These are phyloP conservation scores for Fusarium falciforme DNA, from an alignment of 2,329 filamentous ascomycete species.

Conservation along the genomic window DNA sequence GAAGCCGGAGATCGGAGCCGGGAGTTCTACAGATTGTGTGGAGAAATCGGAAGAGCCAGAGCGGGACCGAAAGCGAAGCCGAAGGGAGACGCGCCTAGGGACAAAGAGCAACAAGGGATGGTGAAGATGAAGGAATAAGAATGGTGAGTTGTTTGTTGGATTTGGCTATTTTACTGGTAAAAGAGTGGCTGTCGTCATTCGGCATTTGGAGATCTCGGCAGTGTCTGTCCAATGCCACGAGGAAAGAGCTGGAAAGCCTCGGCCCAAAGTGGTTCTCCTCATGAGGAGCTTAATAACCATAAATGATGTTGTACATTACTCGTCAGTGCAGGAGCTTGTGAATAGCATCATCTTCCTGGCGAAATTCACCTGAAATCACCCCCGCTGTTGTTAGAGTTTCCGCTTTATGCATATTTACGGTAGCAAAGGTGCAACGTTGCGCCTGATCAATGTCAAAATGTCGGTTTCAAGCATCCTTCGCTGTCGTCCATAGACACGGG, in stretches of 20 bases:
- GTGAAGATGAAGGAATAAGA: not conserved
- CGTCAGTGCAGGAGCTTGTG: not conserved
- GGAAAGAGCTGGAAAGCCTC: conserved; percentile 34
- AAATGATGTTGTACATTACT: not conserved
- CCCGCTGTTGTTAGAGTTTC: not conserved
- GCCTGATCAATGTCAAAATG: not conserved
- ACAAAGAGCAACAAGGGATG: not conserved
- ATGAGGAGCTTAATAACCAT: conserved; percentile 5
- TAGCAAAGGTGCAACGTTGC: not conserved
- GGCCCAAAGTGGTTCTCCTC: conserved; percentile 23
- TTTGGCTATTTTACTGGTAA: not conserved
- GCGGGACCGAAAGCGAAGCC: not conserved
- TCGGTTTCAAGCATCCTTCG: not conserved
- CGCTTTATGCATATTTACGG: not conserved
- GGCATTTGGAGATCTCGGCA: conserved; percentile 4
- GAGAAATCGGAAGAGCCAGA: conserved; percentile 4
- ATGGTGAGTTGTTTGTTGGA: not conserved
- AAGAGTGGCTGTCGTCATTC: conserved; percentile 17
- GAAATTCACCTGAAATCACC: not conserved
- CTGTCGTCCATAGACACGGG: not conserved
- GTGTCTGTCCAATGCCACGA: not conserved
- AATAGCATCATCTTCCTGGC: not conserved
- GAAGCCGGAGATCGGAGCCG: conserved; percentile 24
- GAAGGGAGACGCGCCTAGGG: not conserved
- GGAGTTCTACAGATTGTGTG: not conserved